Evolutionary conservation across 2,329 filamentous ascomycete species (phyloP), one percentile per base, ranked within the genome.

Genomic region (Lecanicillium sp.): DNA sequence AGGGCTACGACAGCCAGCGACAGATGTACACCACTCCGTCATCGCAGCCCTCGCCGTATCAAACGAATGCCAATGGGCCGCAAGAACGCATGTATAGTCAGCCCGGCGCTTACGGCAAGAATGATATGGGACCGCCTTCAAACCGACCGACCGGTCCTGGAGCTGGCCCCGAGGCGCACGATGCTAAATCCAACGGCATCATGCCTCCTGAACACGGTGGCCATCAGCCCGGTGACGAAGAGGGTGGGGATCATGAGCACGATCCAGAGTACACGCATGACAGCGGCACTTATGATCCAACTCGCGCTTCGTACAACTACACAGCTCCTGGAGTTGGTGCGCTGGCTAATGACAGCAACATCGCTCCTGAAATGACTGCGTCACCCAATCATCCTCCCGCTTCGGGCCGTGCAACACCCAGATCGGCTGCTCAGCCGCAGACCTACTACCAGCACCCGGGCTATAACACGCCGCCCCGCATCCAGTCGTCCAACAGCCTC

Each of bases 261-360:
- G 80, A 85, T 51, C 70, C 80, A 19, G 88, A 95, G 62, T 95
- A 95, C 63, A 88, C 89, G 16, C 88, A 94, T 53, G 81, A 85
- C 54, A 84, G 80, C 56, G 78, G 75, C 42, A 70, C 77, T 29
- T 94, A 94, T 58, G 82, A 83, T 53, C 66, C 76, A 32, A 83
- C 73, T 58, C 83, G 87, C 42, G 71, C 70, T 28, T 75, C 82
- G 11, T 94, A 94, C 63, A 84, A 78, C 51, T 94, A 94, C 64
- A 79, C 78, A 46, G 80, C 77, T 30, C 71, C 80, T 7, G 73
- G 79, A 14, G 74, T 85, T 22, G 73, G 75, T 15, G 68, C 79
- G 12, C 67, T 90, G 49, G 67, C 80, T 30, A 78, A 73, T 39
- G 86, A 94, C 33, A 80, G 86, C 54, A 87, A 94, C 54, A 64